Evolutionary conservation across 208 protist genomes (phyloP).

Genomic region (Acanthamoeba quina): DNA sequence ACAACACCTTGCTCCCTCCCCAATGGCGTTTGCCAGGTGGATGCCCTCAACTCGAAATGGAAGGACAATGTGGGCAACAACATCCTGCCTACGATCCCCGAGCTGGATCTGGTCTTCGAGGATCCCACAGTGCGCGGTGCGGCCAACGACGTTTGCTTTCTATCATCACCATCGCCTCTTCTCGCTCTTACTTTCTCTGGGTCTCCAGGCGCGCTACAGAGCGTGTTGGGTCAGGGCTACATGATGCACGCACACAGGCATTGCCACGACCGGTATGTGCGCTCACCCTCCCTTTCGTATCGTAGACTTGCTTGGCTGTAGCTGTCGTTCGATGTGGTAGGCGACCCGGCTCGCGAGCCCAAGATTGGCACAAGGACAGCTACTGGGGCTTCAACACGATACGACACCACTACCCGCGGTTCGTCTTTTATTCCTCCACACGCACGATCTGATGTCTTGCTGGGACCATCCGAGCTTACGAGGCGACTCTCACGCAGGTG

Average conservation of each 20-base stretch:
- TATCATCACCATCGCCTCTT: not conserved
- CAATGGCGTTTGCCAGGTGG: not conserved
- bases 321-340: not conserved
- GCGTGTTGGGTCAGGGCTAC: conserved; percentile 6
- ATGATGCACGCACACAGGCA: conserved; percentile 72
- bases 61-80: conserved; percentile 71
- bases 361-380: conserved; percentile 71
- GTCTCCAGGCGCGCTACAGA: not conserved
- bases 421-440: not conserved
- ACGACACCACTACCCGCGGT: conserved; percentile 50
- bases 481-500: not conserved
- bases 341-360: not conserved
- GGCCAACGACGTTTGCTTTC: not conserved
- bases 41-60: not conserved
- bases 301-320: not conserved
- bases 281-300: too few relatives aligned
- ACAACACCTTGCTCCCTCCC: not conserved
- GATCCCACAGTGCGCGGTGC: conserved; percentile 21
- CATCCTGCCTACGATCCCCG: conserved; percentile 47
- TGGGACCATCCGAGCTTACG: not conserved
- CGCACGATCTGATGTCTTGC: not conserved
- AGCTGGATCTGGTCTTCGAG: conserved; percentile 60
- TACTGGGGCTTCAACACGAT: conserved; percentile 8
- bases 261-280: conserved; percentile 4
- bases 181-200: not conserved